A percentile compares a stretch with the other conserved stretches of the same genome.
phyloP scores from a whole-genome alignment of 768 basidiomycete genomes.

The Tylopilus felleus region DNA sequence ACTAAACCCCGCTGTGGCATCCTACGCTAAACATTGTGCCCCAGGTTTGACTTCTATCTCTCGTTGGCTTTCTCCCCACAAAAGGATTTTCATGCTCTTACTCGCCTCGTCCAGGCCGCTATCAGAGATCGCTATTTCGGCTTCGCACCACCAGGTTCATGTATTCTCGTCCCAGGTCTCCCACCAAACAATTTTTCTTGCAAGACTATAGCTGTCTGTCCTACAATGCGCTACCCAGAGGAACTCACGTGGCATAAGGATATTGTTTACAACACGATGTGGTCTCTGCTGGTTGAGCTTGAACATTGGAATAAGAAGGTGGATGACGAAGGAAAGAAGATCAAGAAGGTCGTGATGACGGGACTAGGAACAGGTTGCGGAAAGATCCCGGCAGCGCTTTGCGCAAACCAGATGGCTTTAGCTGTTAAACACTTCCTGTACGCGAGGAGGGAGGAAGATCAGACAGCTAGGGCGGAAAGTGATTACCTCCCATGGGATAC shows the following conservation, averaged over 20 bases:
- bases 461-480: neutral
- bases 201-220: constrained; percentile 27
- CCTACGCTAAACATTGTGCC: neutral
- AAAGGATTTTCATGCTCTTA: neutral
- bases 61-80: constrained; percentile 2
- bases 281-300: constrained; percentile 28
- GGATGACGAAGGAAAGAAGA: neutral
- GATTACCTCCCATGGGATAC: neutral
- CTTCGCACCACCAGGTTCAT: constrained; percentile 7
- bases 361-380: constrained; percentile 1
- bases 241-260: constrained; percentile 30
- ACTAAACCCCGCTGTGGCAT: no score
- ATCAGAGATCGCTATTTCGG: constrained; percentile 6
- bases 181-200: constrained; percentile 3
- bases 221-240: constrained; percentile 33
- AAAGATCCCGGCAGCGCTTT: neutral
- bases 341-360: neutral
- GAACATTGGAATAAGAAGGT: constrained; percentile 24
- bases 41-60: constrained; percentile 1
- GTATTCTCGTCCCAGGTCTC: constrained; percentile 2
- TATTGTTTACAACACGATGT: constrained; percentile 35
- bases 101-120: neutral
- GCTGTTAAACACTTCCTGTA: constrained; percentile 7
- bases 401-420: constrained; percentile 5
- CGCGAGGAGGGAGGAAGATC: neutral